phyloP scores from a whole-genome alignment of 164 flowering plant genomes.

The Chimonanthus salicifolius region DNA sequence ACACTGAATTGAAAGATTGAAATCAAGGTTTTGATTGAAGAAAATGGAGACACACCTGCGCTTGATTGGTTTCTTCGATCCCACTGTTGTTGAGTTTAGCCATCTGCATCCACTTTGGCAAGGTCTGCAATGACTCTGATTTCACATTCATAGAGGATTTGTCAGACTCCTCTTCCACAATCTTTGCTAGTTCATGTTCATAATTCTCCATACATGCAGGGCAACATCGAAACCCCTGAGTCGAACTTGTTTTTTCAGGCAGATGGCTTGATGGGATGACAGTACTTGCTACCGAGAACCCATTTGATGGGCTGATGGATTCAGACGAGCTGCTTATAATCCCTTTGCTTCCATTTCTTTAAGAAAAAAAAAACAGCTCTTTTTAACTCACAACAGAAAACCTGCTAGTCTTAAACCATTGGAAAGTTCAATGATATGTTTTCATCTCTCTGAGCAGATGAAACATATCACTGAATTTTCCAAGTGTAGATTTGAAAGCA shows the following conservation, averaged over 20 bases:
- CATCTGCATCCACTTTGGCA: conserved; percentile 87
- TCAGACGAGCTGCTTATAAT: conserved; percentile 52
- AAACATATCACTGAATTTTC: too few species aligned
- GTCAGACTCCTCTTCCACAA: conserved; percentile 36
- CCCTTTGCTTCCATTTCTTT: conserved; percentile 25
- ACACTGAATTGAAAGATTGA: neutral
- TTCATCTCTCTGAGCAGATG: too few species aligned
- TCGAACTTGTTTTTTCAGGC: conserved; percentile 44
- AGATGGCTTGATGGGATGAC: conserved; percentile 29
- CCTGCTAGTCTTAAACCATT: too few species aligned
- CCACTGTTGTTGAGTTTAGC: conserved; percentile 34
- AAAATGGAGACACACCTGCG: conserved; percentile 30
- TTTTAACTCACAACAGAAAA: too few species aligned
- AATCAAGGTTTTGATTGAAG: neutral
- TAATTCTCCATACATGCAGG: conserved; percentile 58
- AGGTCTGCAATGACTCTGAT: conserved; percentile 37
- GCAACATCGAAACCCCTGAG: conserved; percentile 41
- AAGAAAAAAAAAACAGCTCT: too few species aligned
- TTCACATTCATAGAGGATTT: conserved; percentile 46
- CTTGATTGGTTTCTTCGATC: conserved; percentile 25
- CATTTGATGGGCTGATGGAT: conserved; percentile 43
- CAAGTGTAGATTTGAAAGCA: too few species aligned
- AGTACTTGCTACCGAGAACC: conserved; percentile 21
- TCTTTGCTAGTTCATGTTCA: conserved; percentile 61
- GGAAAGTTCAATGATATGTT: too few species aligned